Conservation (phyloP, 768 basidiomycete genomes). For the Trametes coccinea region DNA sequence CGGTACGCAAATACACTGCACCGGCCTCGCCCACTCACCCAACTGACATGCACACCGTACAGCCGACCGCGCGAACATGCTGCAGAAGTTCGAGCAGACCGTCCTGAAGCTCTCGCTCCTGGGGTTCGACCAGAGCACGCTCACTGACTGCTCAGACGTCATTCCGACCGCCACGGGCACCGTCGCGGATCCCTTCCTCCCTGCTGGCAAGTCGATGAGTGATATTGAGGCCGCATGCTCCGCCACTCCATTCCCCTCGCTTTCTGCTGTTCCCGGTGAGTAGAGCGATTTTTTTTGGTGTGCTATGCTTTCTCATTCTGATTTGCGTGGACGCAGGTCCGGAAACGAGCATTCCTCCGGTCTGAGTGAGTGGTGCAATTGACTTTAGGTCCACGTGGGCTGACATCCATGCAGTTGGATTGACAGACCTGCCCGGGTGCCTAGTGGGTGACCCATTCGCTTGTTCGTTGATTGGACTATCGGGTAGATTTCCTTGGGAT, state of each 20-base stretch:
- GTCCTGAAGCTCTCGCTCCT: slow-evolving; percentile 19
- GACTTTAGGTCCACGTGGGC: too few relatives aligned
- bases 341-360: slow-evolving; percentile 2
- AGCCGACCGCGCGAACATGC: slow-evolving; percentile 18
- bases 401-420: too few relatives aligned
- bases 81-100: slow-evolving; percentile 17
- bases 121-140: slow-evolving; percentile 14
- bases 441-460: too few relatives aligned
- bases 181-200: slow-evolving; percentile 23
- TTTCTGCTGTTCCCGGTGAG: slow-evolving; percentile 29
- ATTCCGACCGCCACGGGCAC: slow-evolving; percentile 15
- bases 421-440: too few relatives aligned
- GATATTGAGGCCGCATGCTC: slow-evolving; percentile 28
- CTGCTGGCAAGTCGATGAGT: slow-evolving; percentile 24
- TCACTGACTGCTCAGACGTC: slow-evolving; percentile 22
- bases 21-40: background rate
- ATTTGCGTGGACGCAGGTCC: background rate
- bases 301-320: background rate
- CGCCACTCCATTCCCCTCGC: slow-evolving; percentile 24
- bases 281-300: background rate
- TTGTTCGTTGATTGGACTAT: too few relatives aligned
- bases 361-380: background rate
- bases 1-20: background rate
- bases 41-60: background rate
- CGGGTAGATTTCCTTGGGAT: too few relatives aligned